Conservation (phyloP, 179 eudicot species). For the Silene coronaria region DNA sequence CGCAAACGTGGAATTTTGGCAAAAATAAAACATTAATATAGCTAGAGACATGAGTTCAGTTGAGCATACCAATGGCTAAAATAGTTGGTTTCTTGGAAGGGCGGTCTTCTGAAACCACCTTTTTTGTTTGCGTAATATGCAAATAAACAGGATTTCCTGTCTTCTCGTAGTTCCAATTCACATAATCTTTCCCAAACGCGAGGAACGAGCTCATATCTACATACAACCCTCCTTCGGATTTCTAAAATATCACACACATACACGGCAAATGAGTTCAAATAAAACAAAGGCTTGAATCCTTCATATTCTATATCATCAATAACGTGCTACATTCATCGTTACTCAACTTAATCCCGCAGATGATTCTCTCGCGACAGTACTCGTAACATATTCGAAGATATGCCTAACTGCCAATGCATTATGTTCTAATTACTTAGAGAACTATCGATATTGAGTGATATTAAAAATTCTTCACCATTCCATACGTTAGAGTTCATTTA, state of each 20-base stretch:
- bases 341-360: not conserved
- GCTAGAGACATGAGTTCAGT: not conserved
- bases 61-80: slow-evolving; percentile 72
- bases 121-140: slow-evolving; percentile 74
- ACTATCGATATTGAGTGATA: too few relatives aligned
- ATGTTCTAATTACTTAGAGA: not conserved
- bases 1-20: not conserved
- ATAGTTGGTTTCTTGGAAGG: slow-evolving; percentile 94
- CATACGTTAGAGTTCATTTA: not conserved
- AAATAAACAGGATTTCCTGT: slow-evolving; percentile 80
- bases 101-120: slow-evolving; percentile 81
- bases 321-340: not conserved
- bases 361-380: too few relatives aligned
- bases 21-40: not conserved
- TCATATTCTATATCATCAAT: not conserved
- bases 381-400: not conserved
- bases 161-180: slow-evolving; percentile 85
- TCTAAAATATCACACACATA: slow-evolving; percentile 37
- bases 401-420: not conserved
- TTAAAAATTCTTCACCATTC: not conserved
- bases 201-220: slow-evolving; percentile 87
- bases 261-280: not conserved
- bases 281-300: not conserved
- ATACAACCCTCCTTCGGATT: slow-evolving; percentile 85
- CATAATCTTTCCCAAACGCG: slow-evolving; percentile 84